Evolutionary conservation across 768 basidiomycete species (phyloP), one percentile per base, ranked within the genome.

Genomic region (Leucosporidium creatinivorum): DNA sequence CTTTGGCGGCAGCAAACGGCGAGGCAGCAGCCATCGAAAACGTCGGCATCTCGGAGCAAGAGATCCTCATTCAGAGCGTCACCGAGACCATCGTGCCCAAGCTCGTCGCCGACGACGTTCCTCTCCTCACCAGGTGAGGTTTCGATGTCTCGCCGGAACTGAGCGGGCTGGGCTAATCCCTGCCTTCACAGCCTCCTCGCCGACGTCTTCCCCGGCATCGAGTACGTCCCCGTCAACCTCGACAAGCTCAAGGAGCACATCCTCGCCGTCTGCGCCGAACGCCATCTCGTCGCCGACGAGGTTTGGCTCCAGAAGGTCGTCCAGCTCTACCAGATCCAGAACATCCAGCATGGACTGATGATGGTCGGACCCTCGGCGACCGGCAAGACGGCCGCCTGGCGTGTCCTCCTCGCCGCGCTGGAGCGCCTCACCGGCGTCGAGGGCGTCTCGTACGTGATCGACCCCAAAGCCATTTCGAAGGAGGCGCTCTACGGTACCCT

Each of bases 311-410:
- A 86, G 74, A 99, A 99, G 81, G 94, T 97, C 66, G 83, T 99
- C 19, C 96, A 99, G 77, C 84, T 99, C 7, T 98, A 97, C 78
- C 96, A 98, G 78, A 98, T 99, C 67, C 96, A 99, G 80, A 97
- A 93, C 81, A 99, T 98, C 70, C 94, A 98, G 74, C 96, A 99
- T 78, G 96, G 96, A 79, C 82, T 99, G 51, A 98, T 99, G 96
- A 96, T 99, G 92, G 96, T 99, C 33, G 94, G 96, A 1, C 88
- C 96, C 1, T 97, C 96, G 17, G 96, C 94, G 31, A 92, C 85
- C 58, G 96, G 96, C 36, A 99, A 99, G 80, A 94, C 89, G 2
- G 89, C 93, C 72, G 93, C 96, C 0, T 98, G 96, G 96, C 88
- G 88, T 75, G 91, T 97, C 52, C 82, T 99, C 5, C 83, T 99